Evolutionary conservation across 2,329 filamentous ascomycete species (phyloP).

Genomic region (Pseudocercospora pini-densiflorae): DNA sequence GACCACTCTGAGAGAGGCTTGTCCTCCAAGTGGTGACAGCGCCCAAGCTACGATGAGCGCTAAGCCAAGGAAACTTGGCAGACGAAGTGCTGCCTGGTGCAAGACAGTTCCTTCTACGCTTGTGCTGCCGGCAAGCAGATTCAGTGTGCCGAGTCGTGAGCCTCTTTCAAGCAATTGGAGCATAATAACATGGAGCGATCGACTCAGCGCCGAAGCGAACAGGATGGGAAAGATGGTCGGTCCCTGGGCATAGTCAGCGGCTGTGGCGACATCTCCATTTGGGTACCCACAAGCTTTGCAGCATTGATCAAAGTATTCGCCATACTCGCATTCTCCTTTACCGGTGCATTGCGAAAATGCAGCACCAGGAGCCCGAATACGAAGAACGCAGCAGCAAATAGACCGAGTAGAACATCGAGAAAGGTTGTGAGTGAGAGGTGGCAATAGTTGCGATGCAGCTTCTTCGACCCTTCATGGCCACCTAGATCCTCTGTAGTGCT

Average conservation of each 20-base stretch:
- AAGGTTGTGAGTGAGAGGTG: background rate
- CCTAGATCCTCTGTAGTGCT: too few species aligned
- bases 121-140: conserved; percentile 17
- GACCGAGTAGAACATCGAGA: background rate
- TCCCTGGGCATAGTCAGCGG: background rate
- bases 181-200: conserved; percentile 6
- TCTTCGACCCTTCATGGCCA: background rate
- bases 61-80: conserved; percentile 1
- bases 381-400: background rate
- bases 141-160: conserved; percentile 4
- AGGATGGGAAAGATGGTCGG: conserved; percentile 15
- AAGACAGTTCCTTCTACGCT: conserved; percentile 8
- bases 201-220: conserved; percentile 10
- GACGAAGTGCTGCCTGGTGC: conserved; percentile 1
- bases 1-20: conserved; percentile 12
- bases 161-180: conserved; percentile 9
- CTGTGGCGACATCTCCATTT: background rate
- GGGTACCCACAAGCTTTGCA: background rate
- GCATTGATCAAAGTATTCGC: background rate
- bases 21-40: conserved; percentile 11
- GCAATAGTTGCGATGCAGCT: background rate
- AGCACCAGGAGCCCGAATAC: background rate
- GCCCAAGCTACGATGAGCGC: conserved; percentile 3
- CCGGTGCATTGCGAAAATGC: background rate
- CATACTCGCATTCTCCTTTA: background rate